Evolutionary conservation across 202 grass and related monocot genomes (phyloP).

Genomic region (Saccharum hybrid): DNA sequence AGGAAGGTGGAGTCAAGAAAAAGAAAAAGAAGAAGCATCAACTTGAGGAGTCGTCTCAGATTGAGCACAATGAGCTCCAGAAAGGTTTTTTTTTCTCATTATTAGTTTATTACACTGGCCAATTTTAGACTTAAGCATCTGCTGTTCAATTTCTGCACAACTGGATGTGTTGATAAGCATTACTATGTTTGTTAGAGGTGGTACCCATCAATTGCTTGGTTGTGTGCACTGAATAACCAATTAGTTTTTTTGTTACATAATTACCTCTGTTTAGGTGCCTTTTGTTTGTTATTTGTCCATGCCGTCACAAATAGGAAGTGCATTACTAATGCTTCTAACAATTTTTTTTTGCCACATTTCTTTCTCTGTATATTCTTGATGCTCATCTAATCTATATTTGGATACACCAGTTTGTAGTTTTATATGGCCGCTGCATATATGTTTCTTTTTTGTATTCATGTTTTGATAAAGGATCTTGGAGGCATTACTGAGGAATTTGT

Average conservation of each 20-base stretch:
- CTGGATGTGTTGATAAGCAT: too few relatives aligned
- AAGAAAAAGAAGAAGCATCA: constrained; percentile 73
- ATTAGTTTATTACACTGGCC: not conserved
- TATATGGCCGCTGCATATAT: not conserved
- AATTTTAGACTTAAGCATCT: not conserved
- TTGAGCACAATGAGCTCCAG: constrained; percentile 44
- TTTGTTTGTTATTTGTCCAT: not conserved
- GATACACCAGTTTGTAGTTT: not conserved
- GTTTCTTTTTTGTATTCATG: not conserved
- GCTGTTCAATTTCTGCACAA: too few relatives aligned
- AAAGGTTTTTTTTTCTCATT: constrained; percentile 50
- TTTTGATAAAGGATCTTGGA: not conserved
- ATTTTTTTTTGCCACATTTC: not conserved
- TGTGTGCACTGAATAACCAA: not conserved
- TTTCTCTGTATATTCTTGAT: not conserved
- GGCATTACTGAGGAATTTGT: not conserved
- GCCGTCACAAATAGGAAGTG: not conserved
- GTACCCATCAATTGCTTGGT: too few relatives aligned
- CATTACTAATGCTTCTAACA: not conserved
- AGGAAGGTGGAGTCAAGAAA: constrained; percentile 84
- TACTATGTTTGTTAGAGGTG: too few relatives aligned
- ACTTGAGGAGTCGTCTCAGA: constrained; percentile 51
- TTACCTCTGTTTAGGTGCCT: too few relatives aligned
- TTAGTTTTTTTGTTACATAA: not conserved
- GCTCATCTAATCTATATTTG: not conserved